A percentile compares a stretch with the other conserved stretches of the same genome.
Evolutionary conservation across 345 rosid genomes (phyloP).

Genomic region (Nasturtium officinale): DNA sequence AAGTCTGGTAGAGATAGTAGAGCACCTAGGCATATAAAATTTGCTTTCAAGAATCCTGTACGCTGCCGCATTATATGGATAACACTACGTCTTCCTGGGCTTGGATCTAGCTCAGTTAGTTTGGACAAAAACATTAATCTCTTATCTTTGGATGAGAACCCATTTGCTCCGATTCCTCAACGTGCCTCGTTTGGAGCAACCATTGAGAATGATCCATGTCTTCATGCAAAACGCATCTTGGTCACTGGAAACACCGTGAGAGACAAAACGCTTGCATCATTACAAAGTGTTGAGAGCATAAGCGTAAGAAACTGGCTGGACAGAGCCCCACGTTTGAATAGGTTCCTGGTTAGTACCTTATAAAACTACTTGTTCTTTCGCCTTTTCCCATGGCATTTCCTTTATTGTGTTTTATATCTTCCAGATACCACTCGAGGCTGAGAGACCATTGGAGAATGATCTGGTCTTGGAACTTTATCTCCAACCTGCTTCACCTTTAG

Average conservation of each 20-base stretch:
- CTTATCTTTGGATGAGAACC: constrained; percentile 82
- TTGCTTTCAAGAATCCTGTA: constrained; percentile 70
- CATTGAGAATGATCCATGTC: constrained; percentile 64
- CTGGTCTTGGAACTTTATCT: constrained; percentile 76
- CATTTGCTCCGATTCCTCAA: constrained; percentile 69
- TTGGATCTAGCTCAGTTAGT: constrained; percentile 85
- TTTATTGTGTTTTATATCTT: constrained; percentile 14
- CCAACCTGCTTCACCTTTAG: constrained; percentile 76
- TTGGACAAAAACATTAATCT: constrained; percentile 70
- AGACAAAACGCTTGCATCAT: constrained; percentile 46
- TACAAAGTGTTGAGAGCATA: constrained; percentile 58
- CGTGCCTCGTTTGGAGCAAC: constrained; percentile 90
- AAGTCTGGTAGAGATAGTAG: constrained; percentile 48
- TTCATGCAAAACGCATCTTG: constrained; percentile 84
- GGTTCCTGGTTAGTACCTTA: constrained; percentile 75
- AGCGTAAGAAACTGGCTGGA: constrained; percentile 72
- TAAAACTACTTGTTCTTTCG: constrained; percentile 8
- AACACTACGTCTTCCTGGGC: constrained; percentile 68
- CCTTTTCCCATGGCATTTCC: constrained; percentile 5
- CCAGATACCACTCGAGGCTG: constrained; percentile 81
- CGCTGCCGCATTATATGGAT: constrained; percentile 93
- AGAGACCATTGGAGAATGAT: constrained; percentile 69
- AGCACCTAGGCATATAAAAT: constrained; percentile 82
- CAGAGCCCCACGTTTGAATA: constrained; percentile 70
- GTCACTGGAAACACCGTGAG: constrained; percentile 67